Evolutionary conservation across 1,139 yeast genomes (phyloP).

Genomic region (Pichia norvegensis): DNA sequence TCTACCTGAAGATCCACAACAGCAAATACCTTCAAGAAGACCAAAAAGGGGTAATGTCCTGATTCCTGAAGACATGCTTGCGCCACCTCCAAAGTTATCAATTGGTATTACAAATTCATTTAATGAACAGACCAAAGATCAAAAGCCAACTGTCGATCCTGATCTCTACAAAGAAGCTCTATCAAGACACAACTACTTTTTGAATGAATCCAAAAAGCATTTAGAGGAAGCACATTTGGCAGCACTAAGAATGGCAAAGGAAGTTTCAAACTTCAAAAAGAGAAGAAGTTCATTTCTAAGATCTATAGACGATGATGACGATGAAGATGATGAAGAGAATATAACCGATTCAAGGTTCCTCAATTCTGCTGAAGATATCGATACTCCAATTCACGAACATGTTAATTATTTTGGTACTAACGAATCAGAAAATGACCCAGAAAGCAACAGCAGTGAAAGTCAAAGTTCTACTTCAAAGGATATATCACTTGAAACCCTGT

Average conservation of each 20-base stretch:
- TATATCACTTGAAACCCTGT: constrained; percentile 54
- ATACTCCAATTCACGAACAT: constrained; percentile 62
- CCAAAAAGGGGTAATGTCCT: constrained; percentile 75
- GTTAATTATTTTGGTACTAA: constrained; percentile 45
- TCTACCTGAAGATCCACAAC: constrained; percentile 77
- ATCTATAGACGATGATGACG: constrained; percentile 21
- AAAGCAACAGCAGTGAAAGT: constrained; percentile 7
- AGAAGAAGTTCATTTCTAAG: constrained; percentile 20
- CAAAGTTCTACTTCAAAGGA: constrained; percentile 11
- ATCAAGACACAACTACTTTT: constrained; percentile 48
- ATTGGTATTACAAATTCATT: constrained; percentile 50
- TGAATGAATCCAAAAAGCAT: constrained; percentile 59
- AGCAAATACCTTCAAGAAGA: constrained; percentile 82
- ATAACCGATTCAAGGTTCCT: constrained; percentile 8
- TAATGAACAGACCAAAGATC: constrained; percentile 40
- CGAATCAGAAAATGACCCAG: constrained; percentile 3
- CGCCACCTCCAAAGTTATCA: constrained; percentile 56
- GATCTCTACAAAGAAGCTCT: constrained; percentile 47
- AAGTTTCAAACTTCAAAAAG: constrained; percentile 42
- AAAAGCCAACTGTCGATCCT: constrained; percentile 25
- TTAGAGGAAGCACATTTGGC: constrained; percentile 68
- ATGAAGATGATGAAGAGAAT: constrained; percentile 19
- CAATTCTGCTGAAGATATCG: constrained; percentile 29
- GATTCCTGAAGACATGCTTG: constrained; percentile 61
- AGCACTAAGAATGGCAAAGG: constrained; percentile 60